Base-by-base conservation (phyloP, 768 basidiomycete species). In the Mycena belliarum region DNA sequence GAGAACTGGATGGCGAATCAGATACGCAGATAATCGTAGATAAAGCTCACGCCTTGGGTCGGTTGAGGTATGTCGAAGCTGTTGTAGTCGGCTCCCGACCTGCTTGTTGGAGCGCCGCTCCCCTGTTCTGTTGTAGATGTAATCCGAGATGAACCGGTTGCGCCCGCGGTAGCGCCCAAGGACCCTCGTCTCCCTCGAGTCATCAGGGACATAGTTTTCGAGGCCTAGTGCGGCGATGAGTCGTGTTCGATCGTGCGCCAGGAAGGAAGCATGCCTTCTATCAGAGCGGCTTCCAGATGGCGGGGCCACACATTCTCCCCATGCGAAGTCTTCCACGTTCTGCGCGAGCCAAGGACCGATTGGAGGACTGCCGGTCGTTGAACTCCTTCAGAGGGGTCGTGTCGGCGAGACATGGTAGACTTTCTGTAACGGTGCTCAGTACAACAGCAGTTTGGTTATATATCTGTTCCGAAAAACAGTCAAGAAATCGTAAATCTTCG, bases 81-180 rank as follows among this genome's bases (percentile, higher is more conserved):
- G 54, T 23, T 55, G 54, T 9, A 55, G 47, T 6, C 79, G 78
- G 65, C 75, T 78, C 55, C 80, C 79, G 40, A 82, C 79, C 66
- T 81, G 79, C 57, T 81, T 81, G 43, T 77, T 70, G 15, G 79
- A 76, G 60, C 79, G 73, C 45, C 70, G 70, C 63, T 78, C 73
- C 14, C 80, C 78, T 3, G 79, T 82, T 29, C 66, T 68, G 8
- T 63, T 69, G 68, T 71, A 73, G 66, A 81, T 80, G 68, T 81
- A 77, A 53, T 81, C 76, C 55, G 79, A 77, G 60, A 81, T 78
- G 69, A 81, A 82, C 48, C 75, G 75, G 71, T 82, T 81, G 55
- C 79, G 77, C 69, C 76, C 77, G 23, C 79, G 80, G 61, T 75
- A 79, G 50, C 80, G 73, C 21, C 76, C 77, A 5, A 81, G 71